Evolutionary conservation across 139 green algal genomes (phyloP).

Genomic region (Ettlia oleoabundans): DNA sequence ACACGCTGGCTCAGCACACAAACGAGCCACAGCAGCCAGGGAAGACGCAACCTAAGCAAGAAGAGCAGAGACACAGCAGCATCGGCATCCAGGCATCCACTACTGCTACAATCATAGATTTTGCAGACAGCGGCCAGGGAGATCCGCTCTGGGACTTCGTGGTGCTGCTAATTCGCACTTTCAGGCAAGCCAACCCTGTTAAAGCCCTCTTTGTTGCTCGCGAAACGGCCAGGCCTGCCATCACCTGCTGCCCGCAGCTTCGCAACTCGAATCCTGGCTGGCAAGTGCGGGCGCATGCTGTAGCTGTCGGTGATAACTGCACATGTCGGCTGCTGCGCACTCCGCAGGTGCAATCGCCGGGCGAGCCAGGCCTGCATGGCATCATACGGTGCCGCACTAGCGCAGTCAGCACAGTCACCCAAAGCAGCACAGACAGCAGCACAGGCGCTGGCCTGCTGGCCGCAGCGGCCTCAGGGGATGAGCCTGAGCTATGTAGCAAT

Average conservation of each 20-base stretch:
- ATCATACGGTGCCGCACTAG: slow-evolving; percentile 5
- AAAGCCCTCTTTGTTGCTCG: too few species aligned
- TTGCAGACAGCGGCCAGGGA: slow-evolving; percentile 49
- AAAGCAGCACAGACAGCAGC: neutral
- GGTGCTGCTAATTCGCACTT: slow-evolving; percentile 31
- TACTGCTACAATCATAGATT: too few species aligned
- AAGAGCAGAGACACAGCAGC: too few species aligned
- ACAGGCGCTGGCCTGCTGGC: neutral
- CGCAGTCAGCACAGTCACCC: neutral
- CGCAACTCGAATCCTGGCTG: too few species aligned
- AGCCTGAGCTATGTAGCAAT: slow-evolving; percentile 37
- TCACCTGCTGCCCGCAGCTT: too few species aligned
- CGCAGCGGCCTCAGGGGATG: neutral
- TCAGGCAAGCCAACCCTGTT: too few species aligned
- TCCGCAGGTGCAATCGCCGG: neutral
- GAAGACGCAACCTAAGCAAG: too few species aligned
- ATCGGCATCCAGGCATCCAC: too few species aligned
- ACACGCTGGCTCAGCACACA: too few species aligned
- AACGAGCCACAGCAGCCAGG: too few species aligned
- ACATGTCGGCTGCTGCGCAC: neutral
- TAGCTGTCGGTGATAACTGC: neutral
- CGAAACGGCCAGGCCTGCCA: too few species aligned
- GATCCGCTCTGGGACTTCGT: slow-evolving; percentile 57
- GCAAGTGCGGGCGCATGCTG: too few species aligned
- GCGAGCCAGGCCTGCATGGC: neutral